Base-by-base conservation (phyloP, 805 yeast species). In the Nakazawaea peltata region DNA sequence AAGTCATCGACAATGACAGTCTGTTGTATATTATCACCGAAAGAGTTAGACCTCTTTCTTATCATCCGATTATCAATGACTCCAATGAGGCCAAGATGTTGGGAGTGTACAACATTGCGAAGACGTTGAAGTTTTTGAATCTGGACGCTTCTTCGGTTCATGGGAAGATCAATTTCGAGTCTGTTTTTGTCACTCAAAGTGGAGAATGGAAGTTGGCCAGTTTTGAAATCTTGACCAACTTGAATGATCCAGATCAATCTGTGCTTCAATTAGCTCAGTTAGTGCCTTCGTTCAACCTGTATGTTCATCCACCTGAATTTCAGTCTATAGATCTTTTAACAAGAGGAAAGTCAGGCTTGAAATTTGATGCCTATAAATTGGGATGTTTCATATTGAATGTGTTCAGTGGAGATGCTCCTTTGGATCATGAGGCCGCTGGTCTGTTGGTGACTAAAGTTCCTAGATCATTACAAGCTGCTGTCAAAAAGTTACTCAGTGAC, bases 121-220 rank as follows among this genome's bases (percentile, higher is more conserved):
- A 62, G 27, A 71, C 83, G 0, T 46, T 84, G 37, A 66, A 61
- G 44, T 76, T 71, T 40, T 61, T 83, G 32, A 78, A 79, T 43
- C 61, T 56, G 18, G 81, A 74, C 40, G 73, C 74, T 24, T 50
- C 63, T 5, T 71, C 80, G 18, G 60, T 81, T 5, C 81, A 83
- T 48, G 90, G 87, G 5, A 74, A 75, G 40, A 44, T 85, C 10
- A 65, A 71, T 39, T 44, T 59, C 14, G 63, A 70, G 27, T 71
- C 82, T 1, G 67, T 88, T 1, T 87, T 61, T 51, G 76, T 84
- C 12, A 80, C 72, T 36, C 69, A 65, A 21, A 50, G 64, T 12
- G 95, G 96, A 11, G 94, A 82, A 49, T 85, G 95, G 90, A 79
- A 75, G 40, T 51, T 88, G 19, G 81, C 82, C 40, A 95, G 95